phyloP scores from a whole-genome alignment of 2,329 filamentous ascomycete genomes.

The Botrytis pseudocinerea region DNA sequence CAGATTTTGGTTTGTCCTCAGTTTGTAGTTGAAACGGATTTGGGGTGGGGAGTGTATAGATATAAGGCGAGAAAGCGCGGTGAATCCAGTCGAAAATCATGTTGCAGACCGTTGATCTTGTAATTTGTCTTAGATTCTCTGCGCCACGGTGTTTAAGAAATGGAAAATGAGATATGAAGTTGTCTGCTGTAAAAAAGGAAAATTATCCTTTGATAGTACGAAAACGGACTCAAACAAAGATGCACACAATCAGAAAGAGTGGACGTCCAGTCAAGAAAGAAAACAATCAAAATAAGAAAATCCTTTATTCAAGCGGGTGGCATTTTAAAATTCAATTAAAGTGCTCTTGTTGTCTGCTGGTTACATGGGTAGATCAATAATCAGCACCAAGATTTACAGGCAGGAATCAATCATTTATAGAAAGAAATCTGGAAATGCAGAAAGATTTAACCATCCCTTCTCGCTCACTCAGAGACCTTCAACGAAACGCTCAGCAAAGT shows the following conservation, averaged over 20 bases:
- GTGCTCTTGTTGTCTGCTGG: not conserved
- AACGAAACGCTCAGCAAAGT: not conserved
- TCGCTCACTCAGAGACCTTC: not conserved
- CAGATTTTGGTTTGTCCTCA: not conserved
- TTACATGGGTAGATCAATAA: too few relatives aligned
- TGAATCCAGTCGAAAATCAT: constrained; percentile 6
- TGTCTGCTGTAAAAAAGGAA: not conserved
- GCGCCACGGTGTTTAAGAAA: not conserved
- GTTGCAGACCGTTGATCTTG: not conserved
- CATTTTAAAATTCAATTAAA: not conserved
- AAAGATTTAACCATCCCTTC: not conserved
- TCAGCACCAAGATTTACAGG: not conserved
- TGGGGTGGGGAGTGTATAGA: not conserved
- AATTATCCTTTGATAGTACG: constrained; percentile 18
- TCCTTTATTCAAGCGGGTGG: constrained; percentile 6
- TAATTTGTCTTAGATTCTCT: not conserved
- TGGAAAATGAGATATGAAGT: not conserved
- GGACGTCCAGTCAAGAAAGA: not conserved
- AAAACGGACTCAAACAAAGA: constrained; percentile 21
- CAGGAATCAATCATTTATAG: not conserved
- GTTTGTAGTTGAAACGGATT: not conserved
- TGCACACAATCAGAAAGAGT: not conserved
- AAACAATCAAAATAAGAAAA: not conserved
- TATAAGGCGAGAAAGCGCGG: not conserved
- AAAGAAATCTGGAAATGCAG: not conserved